Conservation (phyloP, 345 rosid genomes). For the Carallia pectinifolia region DNA sequence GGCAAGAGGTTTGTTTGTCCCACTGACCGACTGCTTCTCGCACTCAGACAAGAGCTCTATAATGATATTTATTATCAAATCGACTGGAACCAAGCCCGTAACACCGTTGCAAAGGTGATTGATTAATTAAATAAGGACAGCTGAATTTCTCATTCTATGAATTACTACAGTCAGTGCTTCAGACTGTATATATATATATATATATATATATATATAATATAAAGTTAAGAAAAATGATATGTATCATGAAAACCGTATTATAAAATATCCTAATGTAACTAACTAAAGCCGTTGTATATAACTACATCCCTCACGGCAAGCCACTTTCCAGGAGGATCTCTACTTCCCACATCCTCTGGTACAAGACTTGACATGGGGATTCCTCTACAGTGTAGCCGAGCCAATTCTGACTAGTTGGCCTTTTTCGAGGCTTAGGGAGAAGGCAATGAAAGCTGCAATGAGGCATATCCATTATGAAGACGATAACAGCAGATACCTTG, state of each 20-base stretch:
- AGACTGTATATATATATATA: no score
- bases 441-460: slow-evolving; percentile 54
- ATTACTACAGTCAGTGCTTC: no score
- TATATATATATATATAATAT: no score
- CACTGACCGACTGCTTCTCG: slow-evolving; percentile 56
- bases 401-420: slow-evolving; percentile 87
- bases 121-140: not conserved
- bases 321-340: slow-evolving; percentile 64
- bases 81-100: slow-evolving; percentile 85
- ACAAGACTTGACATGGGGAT: slow-evolving; percentile 84
- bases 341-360: slow-evolving; percentile 91
- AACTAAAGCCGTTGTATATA: no score
- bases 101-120: slow-evolving; percentile 82
- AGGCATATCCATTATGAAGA: slow-evolving; percentile 95
- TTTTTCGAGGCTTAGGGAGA: slow-evolving; percentile 81
- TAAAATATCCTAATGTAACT: no score
- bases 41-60: slow-evolving; percentile 84
- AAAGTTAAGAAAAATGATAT: no score
- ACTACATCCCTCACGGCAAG: no score
- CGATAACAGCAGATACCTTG: slow-evolving; percentile 82
- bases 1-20: slow-evolving; percentile 90
- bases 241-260: no score
- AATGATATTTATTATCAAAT: slow-evolving; percentile 73
- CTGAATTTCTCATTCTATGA: slow-evolving; percentile 9
- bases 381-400: slow-evolving; percentile 65